phyloP scores from a whole-genome alignment of 2,329 filamentous ascomycete species.

The Leptosphaerulina australis region DNA sequence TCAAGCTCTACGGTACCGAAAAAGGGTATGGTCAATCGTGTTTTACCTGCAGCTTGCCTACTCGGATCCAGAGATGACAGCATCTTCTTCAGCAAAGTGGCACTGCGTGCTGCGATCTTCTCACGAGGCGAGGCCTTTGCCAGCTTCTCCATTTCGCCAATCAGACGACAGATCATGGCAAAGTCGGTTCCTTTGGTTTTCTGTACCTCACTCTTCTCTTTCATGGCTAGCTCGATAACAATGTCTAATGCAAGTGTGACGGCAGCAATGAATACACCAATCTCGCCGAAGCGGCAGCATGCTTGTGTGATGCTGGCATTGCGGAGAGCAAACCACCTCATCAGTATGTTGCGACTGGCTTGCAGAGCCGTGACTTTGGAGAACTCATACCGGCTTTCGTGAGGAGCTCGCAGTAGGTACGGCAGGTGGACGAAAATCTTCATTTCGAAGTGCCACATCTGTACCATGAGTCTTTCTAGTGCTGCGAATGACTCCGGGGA shows the following conservation, averaged over 20 bases:
- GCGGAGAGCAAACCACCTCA: conserved; percentile 47
- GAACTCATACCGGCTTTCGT: conserved; percentile 44
- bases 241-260: conserved; percentile 46
- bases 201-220: conserved; percentile 43
- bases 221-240: conserved; percentile 43
- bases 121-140: conserved; percentile 40
- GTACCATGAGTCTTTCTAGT: conserved; percentile 40
- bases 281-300: conserved; percentile 42
- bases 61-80: conserved; percentile 41
- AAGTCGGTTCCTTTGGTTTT: conserved; percentile 45
- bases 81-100: conserved; percentile 43
- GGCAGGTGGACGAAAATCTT: conserved; percentile 47
- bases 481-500: conserved; percentile 36
- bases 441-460: conserved; percentile 46
- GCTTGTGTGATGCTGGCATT: conserved; percentile 45
- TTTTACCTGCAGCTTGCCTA: conserved; percentile 27
- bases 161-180: conserved; percentile 44
- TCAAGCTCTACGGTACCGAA: conserved; percentile 44
- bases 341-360: conserved; percentile 44
- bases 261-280: conserved; percentile 45
- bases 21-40: conserved; percentile 40
- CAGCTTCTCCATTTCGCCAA: conserved; percentile 46
- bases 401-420: conserved; percentile 39
- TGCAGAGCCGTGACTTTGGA: conserved; percentile 45
- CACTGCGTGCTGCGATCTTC: conserved; percentile 42